These are phyloP conservation scores for Bisporella sp. DNA, from an alignment of 2,329 filamentous ascomycete species.

Conservation along the genomic window DNA sequence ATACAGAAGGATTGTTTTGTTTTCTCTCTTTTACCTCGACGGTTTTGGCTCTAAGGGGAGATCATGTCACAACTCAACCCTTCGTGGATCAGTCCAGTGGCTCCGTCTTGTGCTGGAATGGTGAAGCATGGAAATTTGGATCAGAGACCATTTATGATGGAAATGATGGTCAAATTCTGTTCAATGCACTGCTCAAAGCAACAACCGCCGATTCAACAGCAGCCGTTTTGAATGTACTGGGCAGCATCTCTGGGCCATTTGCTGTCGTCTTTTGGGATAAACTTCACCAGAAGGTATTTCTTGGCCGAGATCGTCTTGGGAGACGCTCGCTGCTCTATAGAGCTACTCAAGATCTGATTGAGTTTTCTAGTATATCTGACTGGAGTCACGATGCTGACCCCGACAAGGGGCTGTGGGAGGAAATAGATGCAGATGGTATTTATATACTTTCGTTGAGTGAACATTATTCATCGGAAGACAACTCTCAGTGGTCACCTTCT, in stretches of 20 bases:
- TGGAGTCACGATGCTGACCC: slow-evolving; percentile 43
- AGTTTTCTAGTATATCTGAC: slow-evolving; percentile 56
- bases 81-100: slow-evolving; percentile 48
- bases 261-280: slow-evolving; percentile 81
- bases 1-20: slow-evolving; percentile 26
- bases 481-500: background rate
- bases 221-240: slow-evolving; percentile 45
- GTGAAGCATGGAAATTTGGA: slow-evolving; percentile 80
- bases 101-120: slow-evolving; percentile 90
- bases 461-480: background rate
- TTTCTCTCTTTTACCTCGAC: slow-evolving; percentile 68
- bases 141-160: slow-evolving; percentile 47
- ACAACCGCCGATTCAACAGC: slow-evolving; percentile 19
- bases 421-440: slow-evolving; percentile 80
- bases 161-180: slow-evolving; percentile 73
- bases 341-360: slow-evolving; percentile 39
- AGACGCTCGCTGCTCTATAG: slow-evolving; percentile 71
- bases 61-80: slow-evolving; percentile 65
- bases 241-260: slow-evolving; percentile 72
- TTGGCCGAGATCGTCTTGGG: slow-evolving; percentile 80
- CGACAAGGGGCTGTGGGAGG: slow-evolving; percentile 52
- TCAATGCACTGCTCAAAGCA: slow-evolving; percentile 46
- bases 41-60: slow-evolving; percentile 83
- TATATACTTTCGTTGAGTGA: slow-evolving; percentile 37
- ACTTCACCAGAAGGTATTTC: slow-evolving; percentile 57